These are phyloP conservation scores for Kurtzmaniella quercitrusa DNA, from an alignment of 1,139 yeast species.

Conservation along the genomic window DNA sequence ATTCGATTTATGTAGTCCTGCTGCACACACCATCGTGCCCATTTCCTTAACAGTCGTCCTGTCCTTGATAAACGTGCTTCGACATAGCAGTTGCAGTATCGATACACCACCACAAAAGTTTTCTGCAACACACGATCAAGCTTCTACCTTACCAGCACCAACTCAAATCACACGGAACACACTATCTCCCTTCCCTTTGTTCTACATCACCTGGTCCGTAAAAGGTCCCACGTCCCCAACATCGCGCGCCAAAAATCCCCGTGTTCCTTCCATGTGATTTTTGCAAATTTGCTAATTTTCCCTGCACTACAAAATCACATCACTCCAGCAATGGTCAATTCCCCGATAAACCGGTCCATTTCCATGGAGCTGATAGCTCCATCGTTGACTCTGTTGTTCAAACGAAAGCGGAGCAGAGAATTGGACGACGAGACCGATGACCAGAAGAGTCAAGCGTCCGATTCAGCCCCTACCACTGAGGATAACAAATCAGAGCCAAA, in stretches of 20 bases:
- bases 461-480: conserved; percentile 2
- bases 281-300: background rate
- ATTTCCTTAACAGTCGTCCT: no score
- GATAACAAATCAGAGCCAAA: conserved; percentile 9
- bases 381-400: conserved; percentile 34
- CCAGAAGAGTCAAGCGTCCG: conserved; percentile 1
- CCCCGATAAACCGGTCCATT: conserved; percentile 27
- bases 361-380: conserved; percentile 43
- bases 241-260: background rate
- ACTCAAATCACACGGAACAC: no score
- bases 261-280: background rate
- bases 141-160: no score
- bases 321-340: background rate
- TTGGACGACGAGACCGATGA: conserved; percentile 12
- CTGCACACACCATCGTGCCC: no score
- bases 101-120: no score
- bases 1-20: no score
- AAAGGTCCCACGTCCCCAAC: background rate
- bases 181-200: background rate
- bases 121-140: no score
- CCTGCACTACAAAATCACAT: background rate
- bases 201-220: background rate
- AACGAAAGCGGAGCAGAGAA: conserved; percentile 28
- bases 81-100: no score
- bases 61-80: no score